Base-by-base conservation (phyloP, 768 basidiomycete genomes). In the Tylopilus sp. region DNA sequence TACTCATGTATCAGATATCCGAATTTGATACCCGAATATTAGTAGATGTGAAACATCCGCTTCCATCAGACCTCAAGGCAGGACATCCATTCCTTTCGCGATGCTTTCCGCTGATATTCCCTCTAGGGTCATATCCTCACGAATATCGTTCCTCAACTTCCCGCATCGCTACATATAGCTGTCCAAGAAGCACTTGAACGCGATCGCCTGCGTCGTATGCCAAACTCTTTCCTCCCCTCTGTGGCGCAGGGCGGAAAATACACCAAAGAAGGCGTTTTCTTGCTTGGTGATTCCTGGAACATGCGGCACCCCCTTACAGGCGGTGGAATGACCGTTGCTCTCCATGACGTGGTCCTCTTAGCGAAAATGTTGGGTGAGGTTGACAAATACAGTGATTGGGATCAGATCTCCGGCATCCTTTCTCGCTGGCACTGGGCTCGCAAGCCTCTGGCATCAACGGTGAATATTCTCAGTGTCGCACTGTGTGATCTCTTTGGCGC, bases 281-380 rank as follows among this genome's bases (percentile, higher is more conserved):
- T 98, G 55, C 75, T 97, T 30, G 97, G 97, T 2, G 97, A 98
- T 65, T 85, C 95, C 2, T 95, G 92, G 88, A 99, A 98, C 66
- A 98, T 98, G 95, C 89, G 97, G 0, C 97, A 99, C 69, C 97
- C 97, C 2, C 78, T 99, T 20, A 99, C 97, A 0, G 97, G 97
- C 6, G 93, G 94, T 11, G 97, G 97, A 6, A 99, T 99, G 97
- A 95, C 94, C 0, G 95, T 98, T 35, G 94, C 93, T 2, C 74
- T 98, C 42, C 79, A 83, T 62, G 97, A 98, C 58, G 87, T 88
- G 5, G 86, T 92, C 13, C 57, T 89, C 28, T 76, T 98, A 13
- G 70, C 82, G 30, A 71, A 80, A 15, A 72, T 91, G 52, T 73
- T 97, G 1, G 71, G 71, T 1, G 57, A 74, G 22, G 68, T 85